These are phyloP conservation scores for Coemansia asiatica DNA, from an alignment of 192 early-diverging fungal genomes.

Conservation along the genomic window DNA sequence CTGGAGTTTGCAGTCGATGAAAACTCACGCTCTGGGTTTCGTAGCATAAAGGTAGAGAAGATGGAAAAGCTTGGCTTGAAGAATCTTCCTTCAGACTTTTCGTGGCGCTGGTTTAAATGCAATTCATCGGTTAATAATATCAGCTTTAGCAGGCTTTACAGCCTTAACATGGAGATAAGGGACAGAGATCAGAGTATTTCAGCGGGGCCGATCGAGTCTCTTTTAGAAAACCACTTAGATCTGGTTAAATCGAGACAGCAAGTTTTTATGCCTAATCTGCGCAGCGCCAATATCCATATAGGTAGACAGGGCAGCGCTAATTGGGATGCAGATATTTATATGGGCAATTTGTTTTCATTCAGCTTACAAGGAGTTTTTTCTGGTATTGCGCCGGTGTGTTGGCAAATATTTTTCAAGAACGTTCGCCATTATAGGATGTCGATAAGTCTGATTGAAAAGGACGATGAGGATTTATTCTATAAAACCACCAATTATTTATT, in stretches of 20 bases:
- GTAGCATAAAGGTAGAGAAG: neutral
- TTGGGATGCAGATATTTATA: neutral
- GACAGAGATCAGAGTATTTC: neutral
- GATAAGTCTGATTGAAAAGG: neutral
- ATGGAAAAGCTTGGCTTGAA: neutral
- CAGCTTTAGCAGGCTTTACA: neutral
- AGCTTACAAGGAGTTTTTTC: neutral
- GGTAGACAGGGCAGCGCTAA: neutral
- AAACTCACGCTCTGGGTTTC: neutral
- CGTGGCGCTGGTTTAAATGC: neutral
- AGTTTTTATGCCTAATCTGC: neutral
- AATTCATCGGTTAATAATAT: neutral
- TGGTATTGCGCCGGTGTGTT: neutral
- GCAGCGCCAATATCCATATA: neutral
- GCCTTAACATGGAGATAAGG: neutral
- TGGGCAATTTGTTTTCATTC: neutral
- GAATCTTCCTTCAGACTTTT: neutral
- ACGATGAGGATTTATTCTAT: neutral
- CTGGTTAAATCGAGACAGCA: neutral
- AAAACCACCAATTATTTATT: neutral
- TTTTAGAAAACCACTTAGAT: neutral
- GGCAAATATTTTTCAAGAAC: neutral
- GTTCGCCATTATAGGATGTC: neutral
- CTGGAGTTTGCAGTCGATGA: neutral
- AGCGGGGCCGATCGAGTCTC: neutral